These are phyloP conservation scores for Talaromyces thailandensis DNA, from an alignment of 495 filamentous ascomycete genomes.

Conservation along the genomic window DNA sequence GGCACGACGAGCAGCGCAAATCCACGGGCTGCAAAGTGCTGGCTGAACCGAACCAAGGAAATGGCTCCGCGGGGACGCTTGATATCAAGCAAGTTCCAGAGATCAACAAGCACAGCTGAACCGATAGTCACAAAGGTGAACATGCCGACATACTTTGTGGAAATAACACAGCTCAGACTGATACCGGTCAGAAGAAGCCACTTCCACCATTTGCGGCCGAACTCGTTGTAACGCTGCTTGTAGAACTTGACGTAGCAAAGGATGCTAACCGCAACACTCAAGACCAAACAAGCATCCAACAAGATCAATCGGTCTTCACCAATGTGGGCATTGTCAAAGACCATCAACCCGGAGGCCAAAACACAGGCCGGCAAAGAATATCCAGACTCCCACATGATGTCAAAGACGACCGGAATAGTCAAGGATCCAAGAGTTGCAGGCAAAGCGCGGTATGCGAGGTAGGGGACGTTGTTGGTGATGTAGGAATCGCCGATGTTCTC, in stretches of 20 bases:
- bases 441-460: conserved; percentile 89
- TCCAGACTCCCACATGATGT: conserved; percentile 99
- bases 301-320: conserved; percentile 94
- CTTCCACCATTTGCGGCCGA: conserved; percentile 98
- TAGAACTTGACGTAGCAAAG: conserved; percentile 96
- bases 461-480: conserved; percentile 92
- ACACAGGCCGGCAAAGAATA: conserved; percentile 92
- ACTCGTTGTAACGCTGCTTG: conserved; percentile 84
- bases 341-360: conserved; percentile 72
- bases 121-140: conserved; percentile 98
- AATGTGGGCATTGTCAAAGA: conserved; percentile 98
- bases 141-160: conserved; percentile 93
- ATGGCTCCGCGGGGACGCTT: conserved; percentile 71
- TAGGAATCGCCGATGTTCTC: conserved; percentile 99
- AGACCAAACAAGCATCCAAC: conserved; percentile 85
- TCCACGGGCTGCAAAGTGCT: conserved; percentile 81
- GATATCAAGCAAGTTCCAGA: conserved; percentile 91
- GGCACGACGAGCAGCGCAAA: conserved; percentile 80
- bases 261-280: conserved; percentile 91
- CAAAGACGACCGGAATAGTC: conserved; percentile 86
- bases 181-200: conserved; percentile 95
- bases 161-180: conserved; percentile 91
- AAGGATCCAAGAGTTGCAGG: conserved; percentile 85
- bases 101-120: conserved; percentile 82
- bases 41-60: conserved; percentile 66